Conservation (phyloP, 2,329 filamentous ascomycete species). For the Fusarium incarnatum region DNA sequence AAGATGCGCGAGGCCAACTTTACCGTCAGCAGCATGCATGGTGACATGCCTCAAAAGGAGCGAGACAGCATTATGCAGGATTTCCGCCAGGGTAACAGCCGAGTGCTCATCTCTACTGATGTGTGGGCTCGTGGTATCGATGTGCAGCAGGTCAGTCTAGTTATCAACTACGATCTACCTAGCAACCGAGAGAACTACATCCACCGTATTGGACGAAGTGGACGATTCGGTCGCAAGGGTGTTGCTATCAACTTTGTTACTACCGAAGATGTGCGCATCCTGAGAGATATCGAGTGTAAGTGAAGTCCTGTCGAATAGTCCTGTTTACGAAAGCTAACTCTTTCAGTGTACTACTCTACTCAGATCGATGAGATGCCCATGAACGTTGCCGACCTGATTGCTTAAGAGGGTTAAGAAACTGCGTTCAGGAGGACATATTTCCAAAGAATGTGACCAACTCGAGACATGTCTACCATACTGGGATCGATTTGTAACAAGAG, state of each 20-base stretch:
- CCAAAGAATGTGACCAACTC: not conserved
- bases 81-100: conserved; percentile 94
- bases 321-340: conserved; percentile 48
- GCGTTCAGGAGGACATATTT: not conserved
- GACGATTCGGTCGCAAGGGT: conserved; percentile 96
- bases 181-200: conserved; percentile 99
- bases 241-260: conserved; percentile 99
- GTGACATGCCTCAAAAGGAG: conserved; percentile 98
- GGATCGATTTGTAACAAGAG: not conserved
- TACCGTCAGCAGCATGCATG: conserved; percentile 98
- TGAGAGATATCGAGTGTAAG: conserved; percentile 94
- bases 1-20: conserved; percentile 99
- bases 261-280: conserved; percentile 95
- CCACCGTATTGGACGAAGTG: conserved; percentile 95
- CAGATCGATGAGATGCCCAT: conserved; percentile 99
- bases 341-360: conserved; percentile 88
- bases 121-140: conserved; percentile 99
- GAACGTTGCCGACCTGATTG: conserved; percentile 79
- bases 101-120: conserved; percentile 96
- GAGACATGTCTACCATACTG: not conserved
- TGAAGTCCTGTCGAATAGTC: conserved; percentile 34
- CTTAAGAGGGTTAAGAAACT: conserved; percentile 50
- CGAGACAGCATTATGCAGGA: conserved; percentile 99
- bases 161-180: conserved; percentile 99
- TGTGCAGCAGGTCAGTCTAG: conserved; percentile 96